A percentile compares a stretch with the other conserved stretches of the same genome.
Evolutionary conservation across 352 stramenopile genomes (phyloP).

Genomic region (Globisporangium alternatum): DNA sequence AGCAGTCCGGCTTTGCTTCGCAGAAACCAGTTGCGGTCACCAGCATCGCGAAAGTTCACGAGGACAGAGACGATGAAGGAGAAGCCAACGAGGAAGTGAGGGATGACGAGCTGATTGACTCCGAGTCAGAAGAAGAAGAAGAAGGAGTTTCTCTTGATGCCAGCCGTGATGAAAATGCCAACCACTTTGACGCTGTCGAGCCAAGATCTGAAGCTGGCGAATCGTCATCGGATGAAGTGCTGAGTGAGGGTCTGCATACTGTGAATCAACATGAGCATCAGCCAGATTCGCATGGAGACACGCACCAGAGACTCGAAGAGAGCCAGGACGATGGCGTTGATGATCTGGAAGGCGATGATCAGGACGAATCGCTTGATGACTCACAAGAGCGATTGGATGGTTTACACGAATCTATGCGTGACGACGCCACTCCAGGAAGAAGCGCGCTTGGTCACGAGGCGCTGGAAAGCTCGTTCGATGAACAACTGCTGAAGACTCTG

Average conservation of each 20-base stretch:
- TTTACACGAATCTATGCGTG: background rate
- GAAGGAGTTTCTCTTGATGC: background rate
- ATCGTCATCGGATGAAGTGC: background rate
- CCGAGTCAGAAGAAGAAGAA: slow-evolving; percentile 15
- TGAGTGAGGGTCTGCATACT: background rate
- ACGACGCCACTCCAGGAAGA: background rate
- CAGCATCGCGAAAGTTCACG: background rate
- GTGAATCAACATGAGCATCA: background rate
- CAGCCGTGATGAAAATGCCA: background rate
- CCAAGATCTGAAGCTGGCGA: background rate
- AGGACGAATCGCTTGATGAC: background rate
- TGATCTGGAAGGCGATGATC: background rate
- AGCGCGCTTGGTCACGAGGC: background rate
- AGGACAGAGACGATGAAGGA: background rate
- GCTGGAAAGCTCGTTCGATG: background rate
- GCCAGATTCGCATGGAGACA: background rate
- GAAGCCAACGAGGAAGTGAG: background rate
- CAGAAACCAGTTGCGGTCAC: background rate
- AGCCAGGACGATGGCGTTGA: background rate
- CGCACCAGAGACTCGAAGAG: background rate
- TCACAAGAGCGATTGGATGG: background rate
- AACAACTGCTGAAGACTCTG: background rate
- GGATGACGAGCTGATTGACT: slow-evolving; percentile 23
- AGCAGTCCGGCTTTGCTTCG: slow-evolving; percentile 6
- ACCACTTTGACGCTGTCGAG: background rate